Conservation (phyloP, 1,284 basidiomycete genomes). For the Trametes hirsuta region DNA sequence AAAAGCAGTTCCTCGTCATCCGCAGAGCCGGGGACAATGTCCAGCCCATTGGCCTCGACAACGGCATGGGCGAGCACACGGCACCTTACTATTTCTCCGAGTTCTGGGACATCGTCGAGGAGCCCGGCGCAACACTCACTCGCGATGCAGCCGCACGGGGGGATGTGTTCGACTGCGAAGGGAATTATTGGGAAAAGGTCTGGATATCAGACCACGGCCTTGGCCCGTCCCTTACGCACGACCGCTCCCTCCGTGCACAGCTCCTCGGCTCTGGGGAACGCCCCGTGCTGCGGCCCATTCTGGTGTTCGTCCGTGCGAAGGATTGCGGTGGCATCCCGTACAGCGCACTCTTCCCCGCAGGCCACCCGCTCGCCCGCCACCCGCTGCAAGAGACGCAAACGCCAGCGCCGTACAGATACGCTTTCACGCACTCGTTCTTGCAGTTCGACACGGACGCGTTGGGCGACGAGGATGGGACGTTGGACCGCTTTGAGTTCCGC, state of each 20-base stretch:
- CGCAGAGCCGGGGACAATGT: slow-evolving; percentile 36
- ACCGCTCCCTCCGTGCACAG: slow-evolving; percentile 39
- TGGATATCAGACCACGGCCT: slow-evolving; percentile 55
- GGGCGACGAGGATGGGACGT: slow-evolving; percentile 1
- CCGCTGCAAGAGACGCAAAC: background rate
- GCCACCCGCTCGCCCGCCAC: background rate
- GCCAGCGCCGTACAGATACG: background rate
- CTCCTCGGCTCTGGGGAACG: slow-evolving; percentile 18
- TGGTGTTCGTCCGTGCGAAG: slow-evolving; percentile 13
- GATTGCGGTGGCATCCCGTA: slow-evolving; percentile 1
- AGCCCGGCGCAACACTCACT: slow-evolving; percentile 3
- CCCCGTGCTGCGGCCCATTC: slow-evolving; percentile 49
- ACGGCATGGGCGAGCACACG: background rate
- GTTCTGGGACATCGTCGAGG: slow-evolving; percentile 23
- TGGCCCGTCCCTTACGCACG: slow-evolving; percentile 31
- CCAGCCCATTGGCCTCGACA: slow-evolving; percentile 16
- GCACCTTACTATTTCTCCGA: slow-evolving; percentile 24
- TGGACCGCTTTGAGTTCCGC: slow-evolving; percentile 14
- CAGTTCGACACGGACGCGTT: slow-evolving; percentile 8
- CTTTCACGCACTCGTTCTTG: slow-evolving; percentile 7
- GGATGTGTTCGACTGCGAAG: background rate
- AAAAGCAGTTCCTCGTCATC: slow-evolving; percentile 55
- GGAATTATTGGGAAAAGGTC: slow-evolving; percentile 35
- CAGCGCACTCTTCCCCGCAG: background rate
- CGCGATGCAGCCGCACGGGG: slow-evolving; percentile 23